Evolutionary conservation across 2,329 filamentous ascomycete species (phyloP).

Genomic region (Teratosphaeria zuluensis): DNA sequence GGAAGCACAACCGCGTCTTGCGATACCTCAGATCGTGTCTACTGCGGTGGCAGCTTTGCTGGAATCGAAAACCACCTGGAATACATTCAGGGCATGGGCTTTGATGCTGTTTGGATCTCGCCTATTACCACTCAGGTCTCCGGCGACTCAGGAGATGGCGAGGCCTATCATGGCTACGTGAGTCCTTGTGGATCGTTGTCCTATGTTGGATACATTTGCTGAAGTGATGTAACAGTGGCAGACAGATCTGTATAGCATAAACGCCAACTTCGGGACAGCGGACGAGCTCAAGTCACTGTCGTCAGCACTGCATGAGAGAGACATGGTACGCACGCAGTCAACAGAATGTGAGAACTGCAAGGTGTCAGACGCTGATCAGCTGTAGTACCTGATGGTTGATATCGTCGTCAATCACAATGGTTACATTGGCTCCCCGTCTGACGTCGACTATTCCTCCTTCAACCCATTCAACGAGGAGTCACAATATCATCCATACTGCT

Average conservation of each 20-base stretch:
- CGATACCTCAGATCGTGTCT: conserved; percentile 28
- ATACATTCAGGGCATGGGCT: conserved; percentile 46
- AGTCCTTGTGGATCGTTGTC: neutral
- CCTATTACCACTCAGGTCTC: conserved; percentile 43
- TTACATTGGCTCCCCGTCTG: conserved; percentile 38
- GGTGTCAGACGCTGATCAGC: neutral
- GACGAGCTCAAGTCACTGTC: conserved; percentile 28
- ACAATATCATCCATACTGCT: conserved; percentile 54
- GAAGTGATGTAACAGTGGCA: conserved; percentile 29
- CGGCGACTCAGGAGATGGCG: conserved; percentile 26
- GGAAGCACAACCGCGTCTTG: conserved; percentile 31
- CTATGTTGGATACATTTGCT: neutral
- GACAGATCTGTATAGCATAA: conserved; percentile 36
- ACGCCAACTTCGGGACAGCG: conserved; percentile 28
- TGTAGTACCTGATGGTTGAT: conserved; percentile 49
- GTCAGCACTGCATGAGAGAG: conserved; percentile 25
- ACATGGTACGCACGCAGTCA: conserved; percentile 20
- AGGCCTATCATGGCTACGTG: conserved; percentile 45
- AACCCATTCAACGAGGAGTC: conserved; percentile 46
- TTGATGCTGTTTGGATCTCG: conserved; percentile 39
- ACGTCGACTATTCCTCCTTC: conserved; percentile 45
- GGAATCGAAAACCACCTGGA: conserved; percentile 51
- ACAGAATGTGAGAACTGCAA: conserved; percentile 2
- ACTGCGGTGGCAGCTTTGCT: conserved; percentile 53
- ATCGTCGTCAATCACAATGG: conserved; percentile 48